Conservation (phyloP, 2,329 filamentous ascomycete species). For the Lojkania enalia region DNA sequence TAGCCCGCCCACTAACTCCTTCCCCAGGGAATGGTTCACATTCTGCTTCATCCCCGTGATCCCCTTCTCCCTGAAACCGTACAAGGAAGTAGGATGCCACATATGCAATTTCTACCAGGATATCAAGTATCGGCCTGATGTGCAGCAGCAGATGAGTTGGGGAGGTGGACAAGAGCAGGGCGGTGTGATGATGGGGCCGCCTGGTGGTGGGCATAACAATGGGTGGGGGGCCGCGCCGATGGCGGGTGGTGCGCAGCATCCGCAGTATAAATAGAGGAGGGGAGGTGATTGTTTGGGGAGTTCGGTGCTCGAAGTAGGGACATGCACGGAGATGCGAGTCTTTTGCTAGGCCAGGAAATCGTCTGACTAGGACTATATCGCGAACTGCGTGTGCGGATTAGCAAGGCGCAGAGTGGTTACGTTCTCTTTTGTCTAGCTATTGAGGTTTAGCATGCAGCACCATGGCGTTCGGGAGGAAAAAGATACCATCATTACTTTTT, state of each 20-base stretch:
- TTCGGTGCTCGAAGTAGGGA: neutral
- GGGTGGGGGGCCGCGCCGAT: slow-evolving; percentile 17
- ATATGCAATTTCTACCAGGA: slow-evolving; percentile 76
- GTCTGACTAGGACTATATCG: no score
- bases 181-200: slow-evolving; percentile 31
- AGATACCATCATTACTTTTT: neutral
- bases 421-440: no score
- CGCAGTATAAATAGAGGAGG: slow-evolving; percentile 11
- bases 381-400: no score
- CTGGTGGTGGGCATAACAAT: slow-evolving; percentile 1
- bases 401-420: no score
- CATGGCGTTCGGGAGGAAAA: neutral
- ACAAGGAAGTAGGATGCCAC: slow-evolving; percentile 69
- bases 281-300: neutral
- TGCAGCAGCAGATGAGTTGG: slow-evolving; percentile 35
- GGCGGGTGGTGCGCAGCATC: slow-evolving; percentile 19
- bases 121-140: slow-evolving; percentile 48
- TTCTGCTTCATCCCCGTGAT: slow-evolving; percentile 77
- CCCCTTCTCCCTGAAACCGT: slow-evolving; percentile 64
- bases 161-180: slow-evolving; percentile 11
- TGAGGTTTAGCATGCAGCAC: no score
- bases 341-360: no score
- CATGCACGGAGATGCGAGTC: no score
- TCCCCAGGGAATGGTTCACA: slow-evolving; percentile 66
- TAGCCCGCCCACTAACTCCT: slow-evolving; percentile 1